A percentile compares a stretch with the other conserved stretches of the same genome.
Conservation (phyloP, 1,139 yeast genomes). For the Protomyces inundatus region DNA sequence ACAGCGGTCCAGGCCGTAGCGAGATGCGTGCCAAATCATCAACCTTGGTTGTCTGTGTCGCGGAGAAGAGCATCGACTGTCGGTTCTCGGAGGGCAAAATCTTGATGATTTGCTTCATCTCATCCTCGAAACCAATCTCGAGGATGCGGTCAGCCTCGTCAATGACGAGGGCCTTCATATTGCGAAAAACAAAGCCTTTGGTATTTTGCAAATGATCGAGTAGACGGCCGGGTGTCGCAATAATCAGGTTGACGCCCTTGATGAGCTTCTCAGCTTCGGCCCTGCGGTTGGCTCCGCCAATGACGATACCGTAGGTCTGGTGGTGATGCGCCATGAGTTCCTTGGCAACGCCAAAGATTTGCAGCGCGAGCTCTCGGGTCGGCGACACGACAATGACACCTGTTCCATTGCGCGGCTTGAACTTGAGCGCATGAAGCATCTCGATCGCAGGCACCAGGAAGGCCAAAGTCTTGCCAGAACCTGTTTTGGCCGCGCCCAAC, state of each 20-base stretch:
- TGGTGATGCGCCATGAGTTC: conserved; percentile 87
- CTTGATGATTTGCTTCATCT: conserved; percentile 93
- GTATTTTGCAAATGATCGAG: conserved; percentile 96
- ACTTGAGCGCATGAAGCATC: conserved; percentile 75
- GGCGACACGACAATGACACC: conserved; percentile 86
- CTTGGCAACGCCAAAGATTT: conserved; percentile 93
- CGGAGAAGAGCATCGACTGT: conserved; percentile 95
- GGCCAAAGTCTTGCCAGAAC: conserved; percentile 95
- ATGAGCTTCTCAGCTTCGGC: conserved; percentile 91
- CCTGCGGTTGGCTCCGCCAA: conserved; percentile 97
- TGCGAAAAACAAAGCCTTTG: conserved; percentile 86
- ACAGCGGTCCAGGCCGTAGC: conserved; percentile 87
- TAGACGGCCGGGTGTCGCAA: conserved; percentile 96
- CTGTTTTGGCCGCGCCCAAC: conserved; percentile 96
- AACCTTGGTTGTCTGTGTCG: conserved; percentile 97
- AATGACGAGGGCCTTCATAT: conserved; percentile 84
- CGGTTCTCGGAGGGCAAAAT: conserved; percentile 90
- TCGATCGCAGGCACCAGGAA: conserved; percentile 93
- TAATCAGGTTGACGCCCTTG: conserved; percentile 86
- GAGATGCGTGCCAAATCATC: conserved; percentile 97
- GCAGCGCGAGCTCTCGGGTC: conserved; percentile 88
- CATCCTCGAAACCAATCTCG: conserved; percentile 97
- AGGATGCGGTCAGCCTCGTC: conserved; percentile 90
- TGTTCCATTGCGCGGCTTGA: conserved; percentile 88
- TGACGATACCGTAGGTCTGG: conserved; percentile 92